Evolutionary conservation across 345 rosid genomes (phyloP), one percentile per base, ranked within the genome.

Genomic region (Carallia brachiata): DNA sequence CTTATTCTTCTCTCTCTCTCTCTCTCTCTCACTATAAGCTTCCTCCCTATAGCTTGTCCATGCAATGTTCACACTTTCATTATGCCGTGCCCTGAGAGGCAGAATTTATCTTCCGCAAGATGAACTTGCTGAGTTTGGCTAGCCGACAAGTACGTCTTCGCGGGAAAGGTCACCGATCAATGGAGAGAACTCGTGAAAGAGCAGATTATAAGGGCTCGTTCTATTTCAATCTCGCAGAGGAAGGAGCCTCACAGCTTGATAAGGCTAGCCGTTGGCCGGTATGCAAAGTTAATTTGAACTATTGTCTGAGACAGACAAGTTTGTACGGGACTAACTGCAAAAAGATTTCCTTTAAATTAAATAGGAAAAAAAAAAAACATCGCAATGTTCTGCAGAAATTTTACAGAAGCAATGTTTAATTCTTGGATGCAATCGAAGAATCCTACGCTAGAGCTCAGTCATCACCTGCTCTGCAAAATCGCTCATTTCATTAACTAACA

Each of bases 261-360:
- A 75, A 82, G 62, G 89, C 77, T 63, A 86, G 93, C 67, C 84
- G 90, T 16, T 83, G 87, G 90, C 88, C 89, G 73, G 89, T 88
- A 81, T 57, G 37, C 50, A 44, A 12, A 44, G 16, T 40, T 40
- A 7, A 12, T 44, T 12, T 13, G 17, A 16, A 32, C 50, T 13
- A 3, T 12, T 0, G 48, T 13, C 15, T 10, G 48, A 12, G 4
- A 12, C 47, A 9, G 13, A 7, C 2, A 2, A 12, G 44, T 1
- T 32, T 32, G 34, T 2, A 32, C 34, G 1, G 9, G 7, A 9
- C 9, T 40, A 2, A 3, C 47, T 10, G 16, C 48, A 12, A 2
- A 8, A 2, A 44, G 2, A 44, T 44, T 9, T 10, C 48, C 4
- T 3, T 44, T 3, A 10, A 44, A 44, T 9, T 13, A 9, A 44